Conservation (phyloP, 2,329 filamentous ascomycete species). For the Diaporthe sp. region DNA sequence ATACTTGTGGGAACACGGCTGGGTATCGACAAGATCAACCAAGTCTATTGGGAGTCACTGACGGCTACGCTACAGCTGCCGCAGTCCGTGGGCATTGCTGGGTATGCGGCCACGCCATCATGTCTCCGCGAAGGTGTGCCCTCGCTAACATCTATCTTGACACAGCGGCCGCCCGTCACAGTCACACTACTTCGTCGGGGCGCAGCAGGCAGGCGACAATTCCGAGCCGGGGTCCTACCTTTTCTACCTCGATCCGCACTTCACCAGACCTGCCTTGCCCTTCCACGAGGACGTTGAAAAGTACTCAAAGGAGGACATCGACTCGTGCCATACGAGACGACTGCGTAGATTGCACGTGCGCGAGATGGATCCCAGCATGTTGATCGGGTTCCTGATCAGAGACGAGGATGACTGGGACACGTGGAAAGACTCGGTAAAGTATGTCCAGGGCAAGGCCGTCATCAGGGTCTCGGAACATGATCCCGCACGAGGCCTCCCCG, state of each 20-base stretch:
- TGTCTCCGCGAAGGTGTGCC: neutral
- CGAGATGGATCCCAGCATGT: slow-evolving; percentile 98
- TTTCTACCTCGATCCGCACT: slow-evolving; percentile 96
- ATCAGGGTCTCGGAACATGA: slow-evolving; percentile 85
- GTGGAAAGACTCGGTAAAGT: slow-evolving; percentile 83
- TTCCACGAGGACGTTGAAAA: slow-evolving; percentile 68
- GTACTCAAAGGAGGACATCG: slow-evolving; percentile 80
- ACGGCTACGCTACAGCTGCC: slow-evolving; percentile 86
- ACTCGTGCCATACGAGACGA: slow-evolving; percentile 88
- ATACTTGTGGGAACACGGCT: slow-evolving; percentile 90
- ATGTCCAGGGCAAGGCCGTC: slow-evolving; percentile 85
- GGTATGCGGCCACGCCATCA: slow-evolving; percentile 66
- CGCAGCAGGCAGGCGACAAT: slow-evolving; percentile 52
- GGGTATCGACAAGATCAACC: slow-evolving; percentile 94
- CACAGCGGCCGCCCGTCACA: slow-evolving; percentile 89
- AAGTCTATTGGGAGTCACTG: slow-evolving; percentile 95
- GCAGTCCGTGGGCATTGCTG: slow-evolving; percentile 96
- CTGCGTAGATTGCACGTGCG: slow-evolving; percentile 85
- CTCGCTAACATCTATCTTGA: slow-evolving; percentile 33
- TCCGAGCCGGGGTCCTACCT: slow-evolving; percentile 74
- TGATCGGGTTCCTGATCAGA: slow-evolving; percentile 91
- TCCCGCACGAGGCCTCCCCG: slow-evolving; percentile 65
- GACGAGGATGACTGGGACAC: slow-evolving; percentile 85
- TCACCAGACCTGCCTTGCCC: slow-evolving; percentile 81
- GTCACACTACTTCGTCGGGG: slow-evolving; percentile 75